phyloP scores from a whole-genome alignment of 345 rosid species.

The Carallia brachiata region DNA sequence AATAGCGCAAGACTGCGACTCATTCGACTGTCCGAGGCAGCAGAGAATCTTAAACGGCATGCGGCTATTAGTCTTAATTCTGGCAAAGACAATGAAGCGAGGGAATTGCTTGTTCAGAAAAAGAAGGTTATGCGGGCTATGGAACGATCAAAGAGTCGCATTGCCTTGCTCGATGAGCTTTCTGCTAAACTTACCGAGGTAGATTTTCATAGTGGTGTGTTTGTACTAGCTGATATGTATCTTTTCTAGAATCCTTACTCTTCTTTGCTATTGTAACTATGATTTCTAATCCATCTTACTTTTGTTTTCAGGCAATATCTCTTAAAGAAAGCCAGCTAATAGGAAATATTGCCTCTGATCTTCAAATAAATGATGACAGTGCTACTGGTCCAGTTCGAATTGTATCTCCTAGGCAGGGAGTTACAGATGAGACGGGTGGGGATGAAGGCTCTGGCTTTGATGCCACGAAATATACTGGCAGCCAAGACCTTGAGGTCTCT shows the following conservation, averaged over 20 bases:
- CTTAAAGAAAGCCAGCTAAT: constrained; percentile 72
- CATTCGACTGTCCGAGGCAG: constrained; percentile 80
- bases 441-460: constrained; percentile 15
- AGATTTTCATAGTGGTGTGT: background rate
- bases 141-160: constrained; percentile 70
- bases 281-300: background rate
- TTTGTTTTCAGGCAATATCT: constrained; percentile 70
- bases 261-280: background rate
- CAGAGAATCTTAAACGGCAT: constrained; percentile 74
- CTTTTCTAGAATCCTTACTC: no score
- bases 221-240: background rate
- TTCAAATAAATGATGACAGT: constrained; percentile 40
- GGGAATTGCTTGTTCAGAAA: constrained; percentile 77
- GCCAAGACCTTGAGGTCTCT: constrained; percentile 18
- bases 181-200: constrained; percentile 77
- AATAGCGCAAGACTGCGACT: constrained; percentile 71
- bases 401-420: constrained; percentile 53
- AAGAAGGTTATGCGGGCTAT: constrained; percentile 78
- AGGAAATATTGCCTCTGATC: constrained; percentile 60
- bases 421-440: constrained; percentile 21
- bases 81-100: constrained; percentile 76
- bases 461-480: constrained; percentile 13
- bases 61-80: constrained; percentile 61
- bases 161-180: constrained; percentile 68
- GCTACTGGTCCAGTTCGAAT: constrained; percentile 52